Percentiles rank a stretch among this genome's conserved stretches.
phyloP scores from a whole-genome alignment of 2,329 filamentous ascomycete genomes.

The Macrophomina tecta region DNA sequence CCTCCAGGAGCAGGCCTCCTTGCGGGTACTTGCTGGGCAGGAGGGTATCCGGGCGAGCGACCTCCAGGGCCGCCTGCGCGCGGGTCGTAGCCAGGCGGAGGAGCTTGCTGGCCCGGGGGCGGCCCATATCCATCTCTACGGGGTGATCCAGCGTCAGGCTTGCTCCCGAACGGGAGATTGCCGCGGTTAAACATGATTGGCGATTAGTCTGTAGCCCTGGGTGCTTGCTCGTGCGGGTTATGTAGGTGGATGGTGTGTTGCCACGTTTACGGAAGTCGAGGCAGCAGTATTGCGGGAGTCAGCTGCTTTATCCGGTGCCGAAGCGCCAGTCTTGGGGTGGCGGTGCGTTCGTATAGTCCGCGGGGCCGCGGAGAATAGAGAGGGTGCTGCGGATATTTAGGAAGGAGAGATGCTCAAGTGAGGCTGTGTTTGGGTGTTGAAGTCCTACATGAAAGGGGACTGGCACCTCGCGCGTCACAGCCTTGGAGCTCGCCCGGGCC shows the following conservation, averaged over 20 bases:
- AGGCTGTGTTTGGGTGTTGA: constrained; percentile 5
- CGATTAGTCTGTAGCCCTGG: background rate
- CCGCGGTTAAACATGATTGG: constrained; percentile 64
- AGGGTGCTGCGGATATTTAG: constrained; percentile 9
- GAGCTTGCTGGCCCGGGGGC: constrained; percentile 35
- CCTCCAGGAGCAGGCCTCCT: constrained; percentile 36
- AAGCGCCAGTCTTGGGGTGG: background rate
- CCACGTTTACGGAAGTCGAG: constrained; percentile 24
- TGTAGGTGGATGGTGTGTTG: constrained; percentile 11
- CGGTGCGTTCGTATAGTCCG: background rate
- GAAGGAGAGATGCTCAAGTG: background rate
- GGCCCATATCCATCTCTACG: constrained; percentile 51
- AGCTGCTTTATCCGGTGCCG: background rate
- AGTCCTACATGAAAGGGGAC: constrained; percentile 18
- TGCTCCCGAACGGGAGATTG: constrained; percentile 53
- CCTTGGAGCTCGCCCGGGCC: constrained; percentile 7
- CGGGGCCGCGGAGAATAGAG: background rate
- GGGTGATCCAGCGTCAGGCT: constrained; percentile 47
- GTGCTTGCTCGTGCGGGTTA: background rate
- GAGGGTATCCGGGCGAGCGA: constrained; percentile 32
- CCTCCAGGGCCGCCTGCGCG: constrained; percentile 30
- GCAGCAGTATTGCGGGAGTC: constrained; percentile 16
- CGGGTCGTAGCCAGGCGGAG: constrained; percentile 33
- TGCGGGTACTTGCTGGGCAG: constrained; percentile 38
- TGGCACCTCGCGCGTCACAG: constrained; percentile 23